phyloP scores from a whole-genome alignment of 2,329 filamentous ascomycete species.

The Coniochaeta hoffmannii region DNA sequence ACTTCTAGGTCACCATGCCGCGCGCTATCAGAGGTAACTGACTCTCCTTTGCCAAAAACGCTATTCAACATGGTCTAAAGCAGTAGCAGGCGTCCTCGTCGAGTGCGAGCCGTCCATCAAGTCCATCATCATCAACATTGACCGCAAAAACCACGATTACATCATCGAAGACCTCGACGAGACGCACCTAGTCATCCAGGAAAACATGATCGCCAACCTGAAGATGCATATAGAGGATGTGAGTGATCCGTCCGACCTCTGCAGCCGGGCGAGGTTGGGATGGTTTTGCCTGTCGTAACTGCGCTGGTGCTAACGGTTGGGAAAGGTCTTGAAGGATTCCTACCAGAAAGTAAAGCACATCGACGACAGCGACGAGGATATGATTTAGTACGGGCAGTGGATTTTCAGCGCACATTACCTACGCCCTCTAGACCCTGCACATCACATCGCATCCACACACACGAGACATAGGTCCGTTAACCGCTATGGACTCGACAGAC shows the following conservation, averaged over 20 bases:
- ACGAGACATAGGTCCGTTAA: too few species aligned
- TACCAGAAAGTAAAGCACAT: neutral
- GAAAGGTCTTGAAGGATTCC: neutral
- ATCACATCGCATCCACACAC: too few species aligned
- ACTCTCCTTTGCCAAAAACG: neutral
- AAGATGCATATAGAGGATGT: conserved; percentile 65
- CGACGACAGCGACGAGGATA: neutral
- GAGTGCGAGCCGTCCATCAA: conserved; percentile 84
- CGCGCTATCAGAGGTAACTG: neutral
- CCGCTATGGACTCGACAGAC: neutral
- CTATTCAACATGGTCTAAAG: neutral
- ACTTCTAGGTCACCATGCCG: conserved; percentile 4
- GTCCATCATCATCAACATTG: conserved; percentile 73
- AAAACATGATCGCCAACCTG: conserved; percentile 60
- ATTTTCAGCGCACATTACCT: too few species aligned
- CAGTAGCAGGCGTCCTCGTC: conserved; percentile 57
- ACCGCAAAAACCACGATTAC: conserved; percentile 61
- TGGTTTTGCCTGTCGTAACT: neutral
- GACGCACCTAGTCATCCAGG: conserved; percentile 66
- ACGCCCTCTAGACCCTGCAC: too few species aligned
- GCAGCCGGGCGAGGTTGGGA: neutral
- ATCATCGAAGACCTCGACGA: conserved; percentile 79
- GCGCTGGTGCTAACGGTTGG: neutral
- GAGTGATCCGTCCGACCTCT: conserved; percentile 15
- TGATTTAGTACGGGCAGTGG: too few species aligned